A percentile compares a stretch with the other conserved stretches of the same genome.
Conservation (phyloP, 1,284 basidiomycete species). For the Mrakiaceae sp. region DNA sequence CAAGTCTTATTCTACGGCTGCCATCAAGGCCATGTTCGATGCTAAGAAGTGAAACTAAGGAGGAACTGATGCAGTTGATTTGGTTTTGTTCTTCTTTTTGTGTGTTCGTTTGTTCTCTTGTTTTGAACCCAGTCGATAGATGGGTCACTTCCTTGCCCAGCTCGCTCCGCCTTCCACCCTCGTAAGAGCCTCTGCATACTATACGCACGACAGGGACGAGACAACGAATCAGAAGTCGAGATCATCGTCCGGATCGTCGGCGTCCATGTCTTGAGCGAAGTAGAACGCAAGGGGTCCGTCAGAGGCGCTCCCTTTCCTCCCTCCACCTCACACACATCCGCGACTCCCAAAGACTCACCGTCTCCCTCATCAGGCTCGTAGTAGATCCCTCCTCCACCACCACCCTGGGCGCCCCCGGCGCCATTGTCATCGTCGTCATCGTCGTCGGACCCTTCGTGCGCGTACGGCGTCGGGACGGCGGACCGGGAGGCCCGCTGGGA, state of each 20-base stretch:
- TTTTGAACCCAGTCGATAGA: too few species aligned
- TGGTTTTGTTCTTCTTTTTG: too few species aligned
- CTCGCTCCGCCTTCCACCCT: too few species aligned
- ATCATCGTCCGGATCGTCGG: constrained; percentile 17
- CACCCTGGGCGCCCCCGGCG: background rate
- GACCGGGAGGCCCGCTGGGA: constrained; percentile 68
- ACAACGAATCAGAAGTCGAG: constrained; percentile 10
- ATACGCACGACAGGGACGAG: too few species aligned
- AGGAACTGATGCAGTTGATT: too few species aligned
- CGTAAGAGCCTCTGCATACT: too few species aligned
- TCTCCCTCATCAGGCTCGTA: constrained; percentile 17
- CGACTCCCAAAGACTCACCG: background rate
- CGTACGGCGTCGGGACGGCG: constrained; percentile 73
- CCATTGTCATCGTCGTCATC: background rate
- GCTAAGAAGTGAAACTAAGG: constrained; percentile 3
- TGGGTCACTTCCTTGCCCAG: too few species aligned
- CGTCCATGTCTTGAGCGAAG: constrained; percentile 10
- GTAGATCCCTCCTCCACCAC: constrained; percentile 10
- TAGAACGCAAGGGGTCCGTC: too few species aligned
- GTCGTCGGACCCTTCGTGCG: constrained; percentile 50
- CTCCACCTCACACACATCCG: too few species aligned
- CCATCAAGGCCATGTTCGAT: constrained; percentile 12
- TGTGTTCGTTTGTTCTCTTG: too few species aligned
- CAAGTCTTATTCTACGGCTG: constrained; percentile 55
- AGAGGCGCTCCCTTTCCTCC: too few species aligned